Evolutionary conservation across 2,329 filamentous ascomycete species (phyloP).

Genomic region (Hymenoscyphus linearis): DNA sequence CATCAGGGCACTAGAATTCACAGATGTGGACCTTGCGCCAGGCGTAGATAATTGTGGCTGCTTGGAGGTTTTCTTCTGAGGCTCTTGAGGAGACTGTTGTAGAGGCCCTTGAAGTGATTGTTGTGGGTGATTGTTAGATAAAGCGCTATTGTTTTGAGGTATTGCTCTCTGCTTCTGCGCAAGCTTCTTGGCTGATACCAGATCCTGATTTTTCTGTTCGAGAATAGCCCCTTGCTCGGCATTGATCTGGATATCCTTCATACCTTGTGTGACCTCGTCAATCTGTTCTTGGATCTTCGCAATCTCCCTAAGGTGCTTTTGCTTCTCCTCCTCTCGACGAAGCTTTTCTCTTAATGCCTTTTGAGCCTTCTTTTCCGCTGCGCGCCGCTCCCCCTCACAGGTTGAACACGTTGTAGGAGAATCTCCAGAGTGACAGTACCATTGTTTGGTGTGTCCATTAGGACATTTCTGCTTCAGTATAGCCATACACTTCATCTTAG

Average conservation of each 20-base stretch:
- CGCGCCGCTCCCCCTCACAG: slow-evolving; percentile 48
- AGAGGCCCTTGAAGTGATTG: background rate
- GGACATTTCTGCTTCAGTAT: slow-evolving; percentile 45
- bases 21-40: background rate
- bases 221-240: slow-evolving; percentile 40
- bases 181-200: slow-evolving; percentile 37
- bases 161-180: slow-evolving; percentile 18
- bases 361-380: slow-evolving; percentile 37
- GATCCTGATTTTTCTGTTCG: slow-evolving; percentile 41
- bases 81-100: background rate
- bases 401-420: slow-evolving; percentile 37
- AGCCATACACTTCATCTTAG: slow-evolving; percentile 42
- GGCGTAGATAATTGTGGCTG: background rate
- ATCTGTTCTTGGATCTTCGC: slow-evolving; percentile 24
- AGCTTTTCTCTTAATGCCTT: slow-evolving; percentile 20
- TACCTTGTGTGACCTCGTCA: slow-evolving; percentile 27
- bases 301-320: slow-evolving; percentile 19
- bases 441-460: slow-evolving; percentile 43
- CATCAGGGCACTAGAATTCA: background rate
- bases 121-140: slow-evolving; percentile 10
- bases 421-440: slow-evolving; percentile 40
- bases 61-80: background rate
- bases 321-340: slow-evolving; percentile 14
- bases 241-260: slow-evolving; percentile 42
- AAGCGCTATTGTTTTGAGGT: background rate